Base-by-base conservation (phyloP, 2,329 filamentous ascomycete genomes). In the Curvularia verruculosa region DNA sequence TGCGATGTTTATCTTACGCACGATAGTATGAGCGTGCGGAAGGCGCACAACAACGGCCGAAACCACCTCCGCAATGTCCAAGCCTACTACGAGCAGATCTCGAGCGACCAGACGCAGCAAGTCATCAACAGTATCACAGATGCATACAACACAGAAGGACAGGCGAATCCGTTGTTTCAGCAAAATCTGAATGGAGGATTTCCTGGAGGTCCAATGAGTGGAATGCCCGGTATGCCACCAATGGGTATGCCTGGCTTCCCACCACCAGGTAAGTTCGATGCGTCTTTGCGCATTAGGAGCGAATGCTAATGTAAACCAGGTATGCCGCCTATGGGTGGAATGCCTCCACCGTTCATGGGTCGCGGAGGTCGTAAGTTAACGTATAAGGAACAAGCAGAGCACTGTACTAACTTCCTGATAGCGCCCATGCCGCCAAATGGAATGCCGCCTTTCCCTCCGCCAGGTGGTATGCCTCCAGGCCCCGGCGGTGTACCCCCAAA, bases 1-100 rank as follows among this genome's bases (percentile, higher is more conserved):
- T 99, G 95, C 86, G 95, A 99, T 89, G 95, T 99, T 79, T 99
- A 99, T 85, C 90, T 99, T 70, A 99, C 95, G 67, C 95, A 99
- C 85, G 95, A 99, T 84, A 96, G 92, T 44, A 98, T 98, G 94
- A 96, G 92, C 80, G 95, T 99, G 80, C 93, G 95, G 71, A 98
- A 98, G 82, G 95, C 95, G 48, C 95, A 99, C 80, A 99, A 99
- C 83, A 90, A 87, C 76, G 95, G 95, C 61, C 88, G 94, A 71
- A 99, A 99, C 81, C 95, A 99, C 76, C 82, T 99, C 62, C 91
- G 95, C 73, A 99, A 99, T 78, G 95, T 99, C 28, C 89, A 97
- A 70, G 93, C 97, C 76, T 99, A 99, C 81, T 99, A 99, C 79
- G 93, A 98, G 81, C 91, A 98, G 82, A 98, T 99, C 77, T 95